Evolutionary conservation across 1,139 yeast species (phyloP).

Genomic region (Geotrichum carabidarum): DNA sequence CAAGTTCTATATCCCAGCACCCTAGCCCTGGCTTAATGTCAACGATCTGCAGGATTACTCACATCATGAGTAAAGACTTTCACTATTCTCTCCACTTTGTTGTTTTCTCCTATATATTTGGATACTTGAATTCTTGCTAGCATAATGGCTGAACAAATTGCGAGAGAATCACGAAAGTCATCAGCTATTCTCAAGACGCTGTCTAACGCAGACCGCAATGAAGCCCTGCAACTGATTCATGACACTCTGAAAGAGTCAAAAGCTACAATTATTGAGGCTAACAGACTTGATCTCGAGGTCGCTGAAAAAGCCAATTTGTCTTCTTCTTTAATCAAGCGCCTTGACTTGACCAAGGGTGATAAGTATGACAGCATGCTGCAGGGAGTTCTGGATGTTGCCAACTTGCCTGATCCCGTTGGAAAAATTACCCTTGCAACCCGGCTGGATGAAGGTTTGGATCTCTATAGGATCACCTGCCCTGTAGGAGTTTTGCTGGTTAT

Average conservation of each 20-base stretch:
- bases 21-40: neutral
- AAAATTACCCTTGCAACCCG: conserved; percentile 73
- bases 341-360: conserved; percentile 74
- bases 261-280: conserved; percentile 62
- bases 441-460: conserved; percentile 78
- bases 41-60: neutral
- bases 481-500: conserved; percentile 90
- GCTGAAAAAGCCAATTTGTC: conserved; percentile 60
- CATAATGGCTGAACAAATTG: conserved; percentile 62
- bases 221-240: conserved; percentile 66
- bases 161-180: conserved; percentile 70
- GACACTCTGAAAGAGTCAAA: conserved; percentile 58
- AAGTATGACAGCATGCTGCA: conserved; percentile 92
- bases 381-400: conserved; percentile 88
- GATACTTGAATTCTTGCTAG: neutral
- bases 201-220: conserved; percentile 64
- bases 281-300: conserved; percentile 63
- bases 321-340: conserved; percentile 67
- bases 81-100: neutral
- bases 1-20: neutral
- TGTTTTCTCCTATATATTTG: neutral
- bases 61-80: neutral
- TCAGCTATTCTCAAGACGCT: conserved; percentile 76
- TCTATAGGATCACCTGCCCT: conserved; percentile 83
- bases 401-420: conserved; percentile 85